phyloP scores from a whole-genome alignment of 83 land plant genomes.

The Picea abies region DNA sequence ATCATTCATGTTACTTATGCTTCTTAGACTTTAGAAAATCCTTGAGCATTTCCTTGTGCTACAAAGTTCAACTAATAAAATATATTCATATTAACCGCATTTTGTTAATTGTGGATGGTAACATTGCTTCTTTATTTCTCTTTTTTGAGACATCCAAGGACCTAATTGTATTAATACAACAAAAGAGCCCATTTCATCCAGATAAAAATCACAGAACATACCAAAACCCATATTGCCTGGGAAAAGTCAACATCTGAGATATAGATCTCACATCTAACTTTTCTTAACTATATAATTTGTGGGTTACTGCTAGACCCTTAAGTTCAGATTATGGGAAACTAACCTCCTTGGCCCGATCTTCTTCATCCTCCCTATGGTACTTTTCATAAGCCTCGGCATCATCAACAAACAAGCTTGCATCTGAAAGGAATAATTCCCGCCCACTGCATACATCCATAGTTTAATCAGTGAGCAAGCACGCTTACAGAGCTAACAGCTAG shows the following conservation, averaged over 20 bases:
- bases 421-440: constrained; percentile 90
- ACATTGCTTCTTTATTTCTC: too few relatives aligned
- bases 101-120: too few relatives aligned
- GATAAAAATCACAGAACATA: background rate
- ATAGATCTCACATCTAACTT: background rate
- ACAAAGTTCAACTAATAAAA: too few relatives aligned
- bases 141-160: too few relatives aligned
- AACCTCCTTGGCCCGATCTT: constrained; percentile 33
- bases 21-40: too few relatives aligned
- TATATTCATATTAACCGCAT: too few relatives aligned
- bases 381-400: constrained; percentile 97
- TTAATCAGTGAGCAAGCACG: background rate
- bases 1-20: too few relatives aligned
- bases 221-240: background rate
- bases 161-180: too few relatives aligned
- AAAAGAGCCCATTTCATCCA: background rate
- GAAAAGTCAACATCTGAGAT: background rate
- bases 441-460: constrained; percentile 65
- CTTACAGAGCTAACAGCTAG: background rate
- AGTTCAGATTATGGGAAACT: background rate
- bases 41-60: too few relatives aligned
- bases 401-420: constrained; percentile 98
- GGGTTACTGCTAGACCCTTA: background rate
- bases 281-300: background rate
- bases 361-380: constrained; percentile 83